A percentile compares a stretch with the other conserved stretches of the same genome.
phyloP scores from a whole-genome alignment of 1,284 basidiomycete species.

The Pisolithus thermaeus region DNA sequence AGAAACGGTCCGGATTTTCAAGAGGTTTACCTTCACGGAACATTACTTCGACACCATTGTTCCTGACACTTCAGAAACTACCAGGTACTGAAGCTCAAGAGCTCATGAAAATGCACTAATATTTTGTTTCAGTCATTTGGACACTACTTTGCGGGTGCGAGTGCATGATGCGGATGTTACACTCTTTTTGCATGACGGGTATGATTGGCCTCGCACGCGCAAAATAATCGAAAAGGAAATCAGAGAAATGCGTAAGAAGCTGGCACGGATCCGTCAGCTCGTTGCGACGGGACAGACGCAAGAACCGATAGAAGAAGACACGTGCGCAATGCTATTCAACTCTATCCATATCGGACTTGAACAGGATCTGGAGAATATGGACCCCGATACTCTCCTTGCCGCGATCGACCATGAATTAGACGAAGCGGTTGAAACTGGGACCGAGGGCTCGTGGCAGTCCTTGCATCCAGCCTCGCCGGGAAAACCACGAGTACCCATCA shows the following conservation, averaged over 20 bases:
- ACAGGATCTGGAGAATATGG: constrained; percentile 65
- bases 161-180: constrained; percentile 58
- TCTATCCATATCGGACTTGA: constrained; percentile 88
- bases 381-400: constrained; percentile 73
- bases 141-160: constrained; percentile 48
- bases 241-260: constrained; percentile 78
- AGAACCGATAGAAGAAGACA: constrained; percentile 76
- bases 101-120: constrained; percentile 11
- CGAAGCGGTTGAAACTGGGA: constrained; percentile 70
- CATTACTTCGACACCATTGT: constrained; percentile 69
- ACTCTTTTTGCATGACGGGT: constrained; percentile 83
- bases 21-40: constrained; percentile 57
- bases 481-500: constrained; percentile 35
- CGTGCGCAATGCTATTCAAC: constrained; percentile 81
- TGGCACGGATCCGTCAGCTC: constrained; percentile 90
- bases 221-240: constrained; percentile 84
- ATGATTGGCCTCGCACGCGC: constrained; percentile 88
- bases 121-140: constrained; percentile 33
- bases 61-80: constrained; percentile 43
- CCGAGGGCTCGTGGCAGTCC: constrained; percentile 85
- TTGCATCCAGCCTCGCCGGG: constrained; percentile 41
- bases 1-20: constrained; percentile 81
- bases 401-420: constrained; percentile 89
- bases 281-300: constrained; percentile 90
- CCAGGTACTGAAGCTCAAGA: constrained; percentile 37